Base-by-base conservation (phyloP, 768 basidiomycete genomes). In the Russula emetica region DNA sequence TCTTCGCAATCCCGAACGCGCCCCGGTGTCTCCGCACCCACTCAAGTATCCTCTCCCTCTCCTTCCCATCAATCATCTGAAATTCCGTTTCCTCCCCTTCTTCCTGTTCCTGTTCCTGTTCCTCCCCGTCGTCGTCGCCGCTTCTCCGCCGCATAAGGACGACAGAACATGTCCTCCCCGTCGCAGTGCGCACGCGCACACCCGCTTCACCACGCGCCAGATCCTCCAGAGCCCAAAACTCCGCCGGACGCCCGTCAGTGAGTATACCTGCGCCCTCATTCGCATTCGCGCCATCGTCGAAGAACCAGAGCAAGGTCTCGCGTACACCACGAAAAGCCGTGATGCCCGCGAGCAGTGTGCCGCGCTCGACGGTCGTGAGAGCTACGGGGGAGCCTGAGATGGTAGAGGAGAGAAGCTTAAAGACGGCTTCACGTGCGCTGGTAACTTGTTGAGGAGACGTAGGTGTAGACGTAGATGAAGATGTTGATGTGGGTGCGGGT, bases 241-340 rank as follows among this genome's bases (percentile, higher is more conserved):
- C 86, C 70, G 86, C 89, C 2, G 88, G 88, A 66, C 87, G 87
- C 70, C 81, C 83, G 71, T 90, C 88, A 82, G 86, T 87, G 9
- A 92, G 78, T 18, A 92, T 78, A 7, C 88, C 90, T 26, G 77
- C 76, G 2, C 16, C 6, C 16, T 11, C 54, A 18, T 18, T 40
- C 16, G 38, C 38, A 13, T 36, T 36, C 5, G 36, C 3, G 11
- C 10, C 22, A 50, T 78, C 32, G 45, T 78, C 74, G 52, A 86
- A 77, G 77, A 91, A 92, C 85, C 88, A 88, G 45, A 92, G 75
- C 52, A 79, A 85, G 1, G 88, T 88, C 2, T 78, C 72, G 71
- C 89, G 90, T 1, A 88, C 88, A n/a, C 81, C 81, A 34, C 85
- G 81, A 72, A 87, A 85, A 6, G 87, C 87, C 60, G 87, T 83